These are phyloP conservation scores for Pelargonium citronellum DNA, from an alignment of 441 rosid species.

Conservation along the genomic window DNA sequence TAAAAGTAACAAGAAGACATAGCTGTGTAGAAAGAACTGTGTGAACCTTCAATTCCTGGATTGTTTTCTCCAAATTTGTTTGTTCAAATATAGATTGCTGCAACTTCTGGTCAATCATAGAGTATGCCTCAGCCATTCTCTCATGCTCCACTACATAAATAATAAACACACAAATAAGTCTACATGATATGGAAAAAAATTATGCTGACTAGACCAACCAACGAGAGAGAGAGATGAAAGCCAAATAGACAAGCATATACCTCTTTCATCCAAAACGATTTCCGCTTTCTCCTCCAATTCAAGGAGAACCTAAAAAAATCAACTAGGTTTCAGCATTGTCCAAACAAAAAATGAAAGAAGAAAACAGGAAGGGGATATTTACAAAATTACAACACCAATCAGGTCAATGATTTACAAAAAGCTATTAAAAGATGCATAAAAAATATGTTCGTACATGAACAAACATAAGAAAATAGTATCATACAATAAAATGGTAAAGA, in stretches of 20 bases:
- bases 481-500: too few species aligned
- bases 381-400: neutral
- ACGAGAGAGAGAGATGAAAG: neutral
- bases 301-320: constrained; percentile 56
- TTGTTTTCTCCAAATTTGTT: constrained; percentile 63
- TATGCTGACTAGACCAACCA: too few species aligned
- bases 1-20: constrained; percentile 1
- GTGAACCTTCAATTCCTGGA: constrained; percentile 70
- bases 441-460: neutral
- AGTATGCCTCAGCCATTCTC: constrained; percentile 80
- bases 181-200: neutral
- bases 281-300: constrained; percentile 94
- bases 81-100: constrained; percentile 68
- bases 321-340: constrained; percentile 10
- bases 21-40: neutral
- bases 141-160: constrained; percentile 75
- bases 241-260: constrained; percentile 29
- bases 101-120: constrained; percentile 64
- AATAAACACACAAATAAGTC: constrained; percentile 18
- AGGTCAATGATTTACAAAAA: neutral
- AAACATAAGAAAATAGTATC: neutral
- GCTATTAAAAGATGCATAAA: neutral
- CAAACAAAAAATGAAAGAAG: constrained; percentile 7
- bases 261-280: constrained; percentile 88
- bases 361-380: constrained; percentile 11